Percentiles rank a stretch among this genome's conserved stretches.
Evolutionary conservation across 2,329 filamentous ascomycete species (phyloP).

Genomic region (Penicillium sp.): DNA sequence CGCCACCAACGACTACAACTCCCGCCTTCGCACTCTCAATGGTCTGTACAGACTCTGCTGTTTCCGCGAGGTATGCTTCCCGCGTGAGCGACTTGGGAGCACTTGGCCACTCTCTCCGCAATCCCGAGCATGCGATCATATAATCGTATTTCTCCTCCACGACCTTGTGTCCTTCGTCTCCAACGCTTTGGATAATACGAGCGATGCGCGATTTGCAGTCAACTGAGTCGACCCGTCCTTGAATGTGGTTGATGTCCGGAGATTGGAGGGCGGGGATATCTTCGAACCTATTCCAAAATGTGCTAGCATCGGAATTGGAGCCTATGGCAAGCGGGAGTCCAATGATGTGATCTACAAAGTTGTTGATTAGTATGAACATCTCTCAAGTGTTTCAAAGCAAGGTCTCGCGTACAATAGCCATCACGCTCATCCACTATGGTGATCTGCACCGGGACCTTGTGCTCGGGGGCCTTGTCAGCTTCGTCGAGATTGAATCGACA

Average conservation of each 20-base stretch:
- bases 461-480: slow-evolving; percentile 52
- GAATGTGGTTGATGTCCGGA: slow-evolving; percentile 4
- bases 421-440: slow-evolving; percentile 74
- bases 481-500: slow-evolving; percentile 5
- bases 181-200: not conserved
- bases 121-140: slow-evolving; percentile 67
- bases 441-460: slow-evolving; percentile 47
- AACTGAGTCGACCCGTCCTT: slow-evolving; percentile 4
- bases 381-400: not conserved
- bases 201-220: slow-evolving; percentile 6
- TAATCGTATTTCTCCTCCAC: slow-evolving; percentile 53
- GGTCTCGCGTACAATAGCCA: slow-evolving; percentile 65
- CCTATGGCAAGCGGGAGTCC: slow-evolving; percentile 4
- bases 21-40: slow-evolving; percentile 1
- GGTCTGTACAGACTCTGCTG: not conserved
- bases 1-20: slow-evolving; percentile 60
- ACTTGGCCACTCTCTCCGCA: slow-evolving; percentile 68
- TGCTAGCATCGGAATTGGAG: slow-evolving; percentile 2
- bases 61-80: slow-evolving; percentile 58
- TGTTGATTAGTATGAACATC: not conserved
- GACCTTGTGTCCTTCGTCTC: slow-evolving; percentile 1
- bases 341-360: slow-evolving; percentile 4
- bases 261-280: slow-evolving; percentile 6
- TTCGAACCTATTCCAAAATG: slow-evolving; percentile 6
- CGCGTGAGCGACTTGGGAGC: slow-evolving; percentile 65